Base-by-base conservation (phyloP, 2,329 filamentous ascomycete genomes). In the Aspergillus fumigatiaffinis region DNA sequence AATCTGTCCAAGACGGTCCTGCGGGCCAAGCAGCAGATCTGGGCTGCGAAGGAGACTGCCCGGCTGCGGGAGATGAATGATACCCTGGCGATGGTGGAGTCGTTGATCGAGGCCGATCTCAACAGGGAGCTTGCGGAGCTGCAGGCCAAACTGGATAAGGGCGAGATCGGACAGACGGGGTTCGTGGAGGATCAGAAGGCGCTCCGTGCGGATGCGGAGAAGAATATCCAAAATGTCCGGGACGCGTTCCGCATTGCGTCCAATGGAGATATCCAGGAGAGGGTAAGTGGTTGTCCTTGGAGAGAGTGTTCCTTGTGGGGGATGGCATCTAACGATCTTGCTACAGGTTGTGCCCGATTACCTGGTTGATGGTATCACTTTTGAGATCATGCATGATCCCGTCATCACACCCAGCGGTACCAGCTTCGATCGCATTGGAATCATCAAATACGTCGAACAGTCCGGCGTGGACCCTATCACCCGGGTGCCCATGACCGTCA, bases 351-450 rank as follows among this genome's bases (percentile, higher is more conserved):
- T 81, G 4, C 79, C 79, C 2, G 78, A 80, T 57, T 75, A 79
- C 66, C 64, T 81, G 7, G 72, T 81, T 48, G 79, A 81, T 58
- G 74, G 74, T 7, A 80, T 81, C 60, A 77, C 76, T 0, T 81
- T 81, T 57, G 76, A 79, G 57, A 71, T 81, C 61, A 81, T 81
- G 79, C 78, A 80, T 59, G 79, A 81, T 59, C 79, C 79, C 4
- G 77, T 80, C 35, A 70, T 79, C 5, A 80, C 78, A 1, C 92
- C 89, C 68, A 92, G 89, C 1, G 94, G 94, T 12, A 90, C 92
- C 62, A 94, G 89, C 1, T 99, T 96, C 71, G 94, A 97, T 72
- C 84, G 93, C 46, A 82, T 90, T 0, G 90, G 90, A 17, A 88
- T 99, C 59, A 81, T 92, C 68, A 91, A 96, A 73, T 92, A 97